phyloP scores from a whole-genome alignment of 441 rosid species.

The Jatropha podagrica region DNA sequence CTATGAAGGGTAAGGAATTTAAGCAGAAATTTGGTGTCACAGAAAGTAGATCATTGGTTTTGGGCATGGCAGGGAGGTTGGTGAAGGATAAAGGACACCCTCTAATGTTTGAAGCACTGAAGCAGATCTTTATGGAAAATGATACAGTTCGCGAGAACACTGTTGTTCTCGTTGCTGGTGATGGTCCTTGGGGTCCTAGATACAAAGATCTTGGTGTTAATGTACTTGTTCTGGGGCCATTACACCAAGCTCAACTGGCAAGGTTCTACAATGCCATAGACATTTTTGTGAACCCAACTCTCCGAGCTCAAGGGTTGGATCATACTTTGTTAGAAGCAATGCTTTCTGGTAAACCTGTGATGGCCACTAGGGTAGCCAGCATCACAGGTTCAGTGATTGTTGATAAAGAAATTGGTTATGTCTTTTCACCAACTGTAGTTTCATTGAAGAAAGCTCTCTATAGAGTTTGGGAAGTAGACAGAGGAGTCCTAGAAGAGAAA shows the following conservation, averaged over 20 bases:
- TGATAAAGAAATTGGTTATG: constrained; percentile 58
- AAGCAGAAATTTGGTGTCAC: constrained; percentile 50
- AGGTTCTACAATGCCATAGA: constrained; percentile 80
- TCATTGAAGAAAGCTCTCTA: constrained; percentile 55
- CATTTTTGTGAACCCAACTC: constrained; percentile 77
- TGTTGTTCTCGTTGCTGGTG: constrained; percentile 73
- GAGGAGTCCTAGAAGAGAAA: constrained; percentile 57
- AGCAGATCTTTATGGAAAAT: constrained; percentile 56
- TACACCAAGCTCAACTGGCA: constrained; percentile 66
- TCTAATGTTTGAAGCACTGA: constrained; percentile 70
- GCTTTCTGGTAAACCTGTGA: constrained; percentile 70
- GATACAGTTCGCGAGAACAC: constrained; percentile 40
- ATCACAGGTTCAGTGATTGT: constrained; percentile 72
- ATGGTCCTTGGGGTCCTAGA: constrained; percentile 87
- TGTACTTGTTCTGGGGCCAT: constrained; percentile 65
- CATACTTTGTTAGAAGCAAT: constrained; percentile 84
- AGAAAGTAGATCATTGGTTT: constrained; percentile 41
- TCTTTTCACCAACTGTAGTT: constrained; percentile 65
- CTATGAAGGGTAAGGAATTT: constrained; percentile 43
- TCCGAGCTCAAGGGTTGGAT: constrained; percentile 85
- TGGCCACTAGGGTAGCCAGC: constrained; percentile 84
- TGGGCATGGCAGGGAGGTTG: constrained; percentile 88
- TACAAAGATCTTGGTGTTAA: constrained; percentile 66
- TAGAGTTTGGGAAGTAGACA: constrained; percentile 55
- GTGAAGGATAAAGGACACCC: constrained; percentile 91